Conservation (phyloP, 2,329 filamentous ascomycete species). For the Alternaria sp. region DNA sequence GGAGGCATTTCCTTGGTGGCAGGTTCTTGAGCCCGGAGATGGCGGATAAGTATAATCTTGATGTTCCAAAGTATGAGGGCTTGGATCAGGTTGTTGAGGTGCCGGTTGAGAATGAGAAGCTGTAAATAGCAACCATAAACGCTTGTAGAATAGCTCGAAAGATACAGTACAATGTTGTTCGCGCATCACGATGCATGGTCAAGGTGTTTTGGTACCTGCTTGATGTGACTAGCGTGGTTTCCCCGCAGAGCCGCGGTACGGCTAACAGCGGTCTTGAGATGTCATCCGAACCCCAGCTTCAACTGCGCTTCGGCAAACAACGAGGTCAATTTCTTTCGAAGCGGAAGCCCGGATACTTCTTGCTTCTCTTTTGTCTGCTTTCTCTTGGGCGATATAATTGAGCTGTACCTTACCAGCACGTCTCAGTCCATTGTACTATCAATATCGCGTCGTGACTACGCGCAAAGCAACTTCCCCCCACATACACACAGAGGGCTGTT, state of each 20-base stretch:
- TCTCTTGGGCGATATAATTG: background rate
- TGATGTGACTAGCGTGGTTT: slow-evolving; percentile 11
- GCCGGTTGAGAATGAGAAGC: slow-evolving; percentile 32
- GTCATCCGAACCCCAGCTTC: slow-evolving; percentile 24
- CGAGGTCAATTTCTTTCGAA: background rate
- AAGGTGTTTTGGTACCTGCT: slow-evolving; percentile 14
- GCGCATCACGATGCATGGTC: background rate
- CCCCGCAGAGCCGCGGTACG: slow-evolving; percentile 31
- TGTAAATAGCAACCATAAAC: background rate
- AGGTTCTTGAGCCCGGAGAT: slow-evolving; percentile 81
- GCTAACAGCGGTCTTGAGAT: slow-evolving; percentile 33
- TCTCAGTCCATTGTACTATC: background rate
- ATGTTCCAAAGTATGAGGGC: slow-evolving; percentile 81
- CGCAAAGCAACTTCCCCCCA: background rate
- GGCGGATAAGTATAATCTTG: slow-evolving; percentile 84
- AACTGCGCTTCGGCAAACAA: slow-evolving; percentile 24
- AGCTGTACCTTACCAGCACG: background rate
- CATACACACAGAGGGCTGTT: background rate
- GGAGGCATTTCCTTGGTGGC: slow-evolving; percentile 90
- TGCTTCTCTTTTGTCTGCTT: background rate
- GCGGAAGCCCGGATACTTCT: slow-evolving; percentile 1
- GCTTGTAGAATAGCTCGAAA: background rate
- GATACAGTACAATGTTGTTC: background rate
- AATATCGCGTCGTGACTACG: background rate
- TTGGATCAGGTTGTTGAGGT: slow-evolving; percentile 90